Base-by-base conservation (phyloP, 1,139 yeast species). In the Scheffersomyces stambukii region DNA sequence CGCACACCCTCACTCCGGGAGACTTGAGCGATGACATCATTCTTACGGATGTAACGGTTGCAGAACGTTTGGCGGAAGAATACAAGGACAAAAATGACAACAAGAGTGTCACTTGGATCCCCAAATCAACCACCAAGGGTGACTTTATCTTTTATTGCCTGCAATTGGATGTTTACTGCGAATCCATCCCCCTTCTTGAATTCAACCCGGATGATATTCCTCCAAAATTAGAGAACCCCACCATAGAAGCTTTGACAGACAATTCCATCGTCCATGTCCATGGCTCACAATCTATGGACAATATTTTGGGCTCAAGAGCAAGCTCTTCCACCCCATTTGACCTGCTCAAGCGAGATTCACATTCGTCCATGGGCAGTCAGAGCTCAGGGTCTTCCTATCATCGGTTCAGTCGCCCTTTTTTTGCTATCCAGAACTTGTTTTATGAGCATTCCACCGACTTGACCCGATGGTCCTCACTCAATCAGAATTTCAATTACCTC, bases 401-500 rank as follows among this genome's bases (percentile, higher is more conserved):
- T 42, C 67, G 64, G 33, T 67, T 67, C 40, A 45, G 50, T 5
- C 65, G 61, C 33, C 72, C 73, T 5, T 57, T 67, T 27, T 67
- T 61, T 40, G 46, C 65, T 6, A 49, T 60, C 44, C 59, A 62
- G 5, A 55, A 56, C 7, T 47, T 75, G 12, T 79, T 80, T 46
- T 78, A 77, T 45, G 62, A 63, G 29, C 77, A 75, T 33, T 66
- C 75, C 5, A 53, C 70, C 1, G 89, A 81, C 48, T 54, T 78
- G 15, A 54, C 64, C n/a, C 59, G 62, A 7, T 81, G 88, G 88
- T 58, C 70, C 3, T 72, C 67, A 11, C 48, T 78, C 21, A 56
- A 63, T 26, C 69, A 68, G 27, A 58, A 64, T 8, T 62, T 77
- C 29, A 51, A 63, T 8, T 64, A 61, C 35, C 57, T 72, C 23